Evolutionary conservation across 225 moss, liverwort and hornwort genomes (phyloP).

Genomic region (Bryum argenteum): DNA sequence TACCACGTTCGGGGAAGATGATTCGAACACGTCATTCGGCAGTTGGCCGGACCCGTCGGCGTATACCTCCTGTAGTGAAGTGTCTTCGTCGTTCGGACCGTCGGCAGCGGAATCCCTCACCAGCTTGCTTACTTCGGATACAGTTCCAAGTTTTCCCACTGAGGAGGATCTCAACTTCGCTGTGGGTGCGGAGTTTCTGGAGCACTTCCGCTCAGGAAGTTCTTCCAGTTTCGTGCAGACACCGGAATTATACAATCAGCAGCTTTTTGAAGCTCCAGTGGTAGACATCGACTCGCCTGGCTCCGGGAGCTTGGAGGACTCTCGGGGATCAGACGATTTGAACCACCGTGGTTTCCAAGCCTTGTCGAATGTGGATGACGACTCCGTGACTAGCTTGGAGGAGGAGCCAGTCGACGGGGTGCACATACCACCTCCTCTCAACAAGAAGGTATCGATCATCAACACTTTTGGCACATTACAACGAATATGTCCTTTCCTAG

Average conservation of each 20-base stretch:
- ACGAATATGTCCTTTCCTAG: too few species aligned
- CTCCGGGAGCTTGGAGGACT: neutral
- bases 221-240: too few species aligned
- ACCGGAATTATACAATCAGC: too few species aligned
- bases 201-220: neutral
- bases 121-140: conserved; percentile 23
- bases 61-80: conserved; percentile 32
- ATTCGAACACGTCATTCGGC: conserved; percentile 29
- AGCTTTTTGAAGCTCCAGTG: too few species aligned
- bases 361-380: neutral
- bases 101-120: conserved; percentile 17
- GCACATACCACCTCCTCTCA: conserved; percentile 43
- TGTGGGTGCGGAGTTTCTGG: conserved; percentile 28
- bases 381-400: conserved; percentile 11
- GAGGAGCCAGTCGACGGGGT: conserved; percentile 6
- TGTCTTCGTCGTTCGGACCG: conserved; percentile 24
- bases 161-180: conserved; percentile 39
- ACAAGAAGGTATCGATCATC: conserved; percentile 40
- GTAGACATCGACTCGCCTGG: neutral
- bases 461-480: too few species aligned
- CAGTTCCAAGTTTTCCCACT: neutral
- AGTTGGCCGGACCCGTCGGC: conserved; percentile 40
- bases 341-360: neutral
- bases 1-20: conserved; percentile 31
- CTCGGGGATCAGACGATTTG: neutral